phyloP scores from a whole-genome alignment of 129 eudicot species.

The Smallanthus sonchifolius region DNA sequence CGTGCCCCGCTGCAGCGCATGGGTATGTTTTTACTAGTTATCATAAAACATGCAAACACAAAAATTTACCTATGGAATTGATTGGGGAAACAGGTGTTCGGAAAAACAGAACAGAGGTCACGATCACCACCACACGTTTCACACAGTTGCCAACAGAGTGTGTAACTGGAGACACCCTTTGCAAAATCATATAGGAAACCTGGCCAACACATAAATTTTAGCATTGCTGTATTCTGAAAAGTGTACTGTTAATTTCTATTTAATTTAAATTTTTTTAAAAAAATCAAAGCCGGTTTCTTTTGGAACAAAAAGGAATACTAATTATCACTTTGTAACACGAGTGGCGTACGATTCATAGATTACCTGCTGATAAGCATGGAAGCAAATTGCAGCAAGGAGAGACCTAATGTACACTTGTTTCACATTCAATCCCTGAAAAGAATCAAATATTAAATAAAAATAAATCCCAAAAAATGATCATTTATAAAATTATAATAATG shows the following conservation, averaged over 20 bases:
- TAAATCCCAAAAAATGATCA: neutral
- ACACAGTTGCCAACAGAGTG: slow-evolving; percentile 97
- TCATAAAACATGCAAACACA: neutral
- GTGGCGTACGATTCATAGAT: neutral
- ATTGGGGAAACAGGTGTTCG: slow-evolving; percentile 89
- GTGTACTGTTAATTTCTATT: neutral
- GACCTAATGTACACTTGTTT: slow-evolving; percentile 72
- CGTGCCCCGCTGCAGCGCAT: too few species aligned
- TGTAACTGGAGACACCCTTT: slow-evolving; percentile 97
- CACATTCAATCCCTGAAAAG: slow-evolving; percentile 76
- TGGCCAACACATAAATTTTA: slow-evolving; percentile 37
- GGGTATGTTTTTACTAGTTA: too few species aligned
- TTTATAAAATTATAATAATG: neutral
- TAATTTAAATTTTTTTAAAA: neutral
- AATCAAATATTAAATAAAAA: neutral
- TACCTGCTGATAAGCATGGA: slow-evolving; percentile 99
- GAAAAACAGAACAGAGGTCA: slow-evolving; percentile 93
- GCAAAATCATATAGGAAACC: slow-evolving; percentile 98
- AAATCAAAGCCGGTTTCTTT: neutral
- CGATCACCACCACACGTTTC: slow-evolving; percentile 95
- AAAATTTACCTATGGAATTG: slow-evolving; percentile 67
- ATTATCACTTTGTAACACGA: neutral
- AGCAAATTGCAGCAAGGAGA: slow-evolving; percentile 86
- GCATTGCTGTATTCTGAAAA: neutral
- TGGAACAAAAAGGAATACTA: too few species aligned